Conservation (phyloP, 192 early-diverging fungal species). For the Dissophora globulifera region DNA sequence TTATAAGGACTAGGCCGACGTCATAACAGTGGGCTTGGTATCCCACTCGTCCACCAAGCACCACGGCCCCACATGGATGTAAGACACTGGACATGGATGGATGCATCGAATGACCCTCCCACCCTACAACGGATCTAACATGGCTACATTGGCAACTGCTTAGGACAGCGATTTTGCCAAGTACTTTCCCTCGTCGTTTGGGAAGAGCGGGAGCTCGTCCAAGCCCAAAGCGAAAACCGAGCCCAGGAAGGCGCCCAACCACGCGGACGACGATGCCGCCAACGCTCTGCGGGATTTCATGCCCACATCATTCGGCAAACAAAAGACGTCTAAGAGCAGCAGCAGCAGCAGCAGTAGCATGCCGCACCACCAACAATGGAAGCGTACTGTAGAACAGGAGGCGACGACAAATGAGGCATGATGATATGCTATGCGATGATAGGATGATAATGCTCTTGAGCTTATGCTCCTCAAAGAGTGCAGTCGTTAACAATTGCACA, state of each 20-base stretch:
- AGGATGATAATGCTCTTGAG: too few species aligned
- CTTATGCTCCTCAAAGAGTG: too few species aligned
- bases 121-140: background rate
- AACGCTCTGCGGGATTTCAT: conserved; percentile 58
- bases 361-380: conserved; percentile 53
- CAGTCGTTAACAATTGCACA: too few species aligned
- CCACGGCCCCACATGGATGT: too few species aligned
- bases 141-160: too few species aligned
- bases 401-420: too few species aligned
- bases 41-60: too few species aligned
- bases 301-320: conserved; percentile 65
- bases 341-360: conserved; percentile 1
- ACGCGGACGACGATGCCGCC: conserved; percentile 39
- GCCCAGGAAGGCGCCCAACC: conserved; percentile 13
- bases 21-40: too few species aligned
- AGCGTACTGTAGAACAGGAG: conserved; percentile 19
- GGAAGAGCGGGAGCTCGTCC: conserved; percentile 31
- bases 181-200: conserved; percentile 59
- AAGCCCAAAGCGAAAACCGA: conserved; percentile 29
- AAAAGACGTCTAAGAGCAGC: conserved; percentile 36
- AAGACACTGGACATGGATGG: background rate
- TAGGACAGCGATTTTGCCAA: conserved; percentile 63
- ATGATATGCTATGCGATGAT: too few species aligned
- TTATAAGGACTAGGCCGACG: too few species aligned
- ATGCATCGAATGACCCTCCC: background rate